phyloP scores from a whole-genome alignment of 495 filamentous ascomycete genomes.

The Cryomyces minteri region DNA sequence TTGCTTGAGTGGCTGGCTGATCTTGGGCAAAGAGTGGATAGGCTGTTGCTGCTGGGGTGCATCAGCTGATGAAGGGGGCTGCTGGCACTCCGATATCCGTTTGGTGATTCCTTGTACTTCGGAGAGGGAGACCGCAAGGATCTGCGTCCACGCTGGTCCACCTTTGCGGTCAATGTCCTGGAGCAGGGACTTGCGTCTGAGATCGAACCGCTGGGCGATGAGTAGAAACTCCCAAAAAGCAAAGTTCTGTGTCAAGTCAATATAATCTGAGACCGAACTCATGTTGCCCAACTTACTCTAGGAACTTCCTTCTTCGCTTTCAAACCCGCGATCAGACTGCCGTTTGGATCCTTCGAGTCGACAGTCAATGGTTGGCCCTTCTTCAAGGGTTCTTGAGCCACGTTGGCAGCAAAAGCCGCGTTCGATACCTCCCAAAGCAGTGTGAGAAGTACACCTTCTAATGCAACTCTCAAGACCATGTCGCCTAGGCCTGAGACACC shows the following conservation, averaged over 20 bases:
- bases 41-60: conserved; percentile 14
- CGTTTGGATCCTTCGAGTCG: conserved; percentile 80
- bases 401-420: conserved; percentile 54
- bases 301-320: conserved; percentile 51
- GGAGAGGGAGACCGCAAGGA: conserved; percentile 44
- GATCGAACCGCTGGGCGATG: conserved; percentile 53
- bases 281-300: conserved; percentile 23
- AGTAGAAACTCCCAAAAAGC: conserved; percentile 82
- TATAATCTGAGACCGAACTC: neutral
- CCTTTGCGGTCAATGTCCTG: conserved; percentile 72
- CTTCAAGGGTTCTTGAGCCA: conserved; percentile 67
- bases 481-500: conserved; percentile 5
- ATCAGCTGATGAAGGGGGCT: neutral
- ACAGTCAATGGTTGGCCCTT: conserved; percentile 63
- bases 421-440: conserved; percentile 60
- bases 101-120: conserved; percentile 44
- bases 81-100: conserved; percentile 32
- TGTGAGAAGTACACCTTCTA: conserved; percentile 46
- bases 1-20: conserved; percentile 16
- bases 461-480: conserved; percentile 39
- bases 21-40: conserved; percentile 13
- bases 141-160: conserved; percentile 64
- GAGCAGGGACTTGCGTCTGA: conserved; percentile 66
- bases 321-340: conserved; percentile 68
- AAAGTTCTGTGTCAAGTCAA: conserved; percentile 33